A percentile compares a stretch with the other conserved stretches of the same genome.
Conservation (phyloP, 352 stramenopile species). For the Globisporangium uncinulatum region DNA sequence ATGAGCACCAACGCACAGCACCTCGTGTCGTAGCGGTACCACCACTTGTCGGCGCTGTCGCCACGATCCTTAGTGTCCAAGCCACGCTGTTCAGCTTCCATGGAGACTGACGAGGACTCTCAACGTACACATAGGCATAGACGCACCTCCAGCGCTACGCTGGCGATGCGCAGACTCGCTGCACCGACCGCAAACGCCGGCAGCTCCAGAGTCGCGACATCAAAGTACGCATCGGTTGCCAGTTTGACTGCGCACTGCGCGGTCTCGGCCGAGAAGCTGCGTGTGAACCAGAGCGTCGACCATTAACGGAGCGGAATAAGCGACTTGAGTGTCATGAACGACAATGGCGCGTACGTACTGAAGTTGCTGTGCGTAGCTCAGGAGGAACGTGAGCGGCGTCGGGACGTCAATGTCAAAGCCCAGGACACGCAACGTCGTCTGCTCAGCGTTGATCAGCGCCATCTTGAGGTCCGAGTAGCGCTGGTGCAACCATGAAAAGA, state of each 20-base stretch:
- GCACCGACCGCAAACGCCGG: conserved; percentile 27
- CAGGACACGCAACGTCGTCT: conserved; percentile 40
- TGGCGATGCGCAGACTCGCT: conserved; percentile 22
- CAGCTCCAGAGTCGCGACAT: conserved; percentile 15
- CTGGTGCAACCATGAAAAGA: conserved; percentile 12
- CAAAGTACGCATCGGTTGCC: conserved; percentile 30
- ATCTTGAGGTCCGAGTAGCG: conserved; percentile 39
- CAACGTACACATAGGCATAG: not conserved
- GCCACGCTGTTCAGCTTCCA: not conserved
- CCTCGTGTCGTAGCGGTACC: conserved; percentile 46
- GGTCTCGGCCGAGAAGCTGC: conserved; percentile 26
- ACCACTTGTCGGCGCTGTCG: conserved; percentile 26
- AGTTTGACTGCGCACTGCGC: conserved; percentile 28
- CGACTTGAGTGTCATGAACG: no score
- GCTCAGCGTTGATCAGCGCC: conserved; percentile 43
- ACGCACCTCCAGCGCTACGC: conserved; percentile 13
- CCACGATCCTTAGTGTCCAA: not conserved
- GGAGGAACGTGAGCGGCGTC: conserved; percentile 26
- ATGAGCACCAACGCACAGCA: conserved; percentile 2
- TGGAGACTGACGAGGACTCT: not conserved
- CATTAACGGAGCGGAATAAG: no score
- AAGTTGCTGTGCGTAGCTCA: conserved; percentile 25
- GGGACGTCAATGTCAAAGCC: conserved; percentile 41
- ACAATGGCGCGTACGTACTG: conserved; percentile 12
- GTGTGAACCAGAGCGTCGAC: not conserved